phyloP scores from a whole-genome alignment of 2,329 filamentous ascomycete genomes.

The Fusarium musae region DNA sequence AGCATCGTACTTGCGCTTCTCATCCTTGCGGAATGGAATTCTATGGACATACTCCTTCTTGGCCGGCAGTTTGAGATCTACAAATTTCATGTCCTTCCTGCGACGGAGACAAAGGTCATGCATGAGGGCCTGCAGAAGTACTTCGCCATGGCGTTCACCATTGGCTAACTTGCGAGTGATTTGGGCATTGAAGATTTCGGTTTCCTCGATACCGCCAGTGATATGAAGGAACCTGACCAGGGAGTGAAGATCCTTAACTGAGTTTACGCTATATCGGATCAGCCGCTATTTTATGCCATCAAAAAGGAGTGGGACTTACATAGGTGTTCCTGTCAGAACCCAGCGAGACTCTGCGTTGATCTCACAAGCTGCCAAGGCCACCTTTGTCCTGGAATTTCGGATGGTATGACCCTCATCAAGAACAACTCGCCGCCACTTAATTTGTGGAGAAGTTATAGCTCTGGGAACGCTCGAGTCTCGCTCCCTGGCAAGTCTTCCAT shows the following conservation, averaged over 20 bases:
- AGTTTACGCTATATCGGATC: slow-evolving; percentile 70
- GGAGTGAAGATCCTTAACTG: slow-evolving; percentile 82
- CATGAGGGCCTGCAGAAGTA: slow-evolving; percentile 80
- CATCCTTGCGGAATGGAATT: slow-evolving; percentile 77
- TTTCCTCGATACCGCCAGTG: slow-evolving; percentile 77
- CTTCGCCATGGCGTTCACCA: slow-evolving; percentile 67
- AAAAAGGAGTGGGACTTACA: slow-evolving; percentile 58
- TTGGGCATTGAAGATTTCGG: slow-evolving; percentile 75
- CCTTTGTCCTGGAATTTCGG: slow-evolving; percentile 79
- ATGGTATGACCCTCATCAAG: slow-evolving; percentile 88
- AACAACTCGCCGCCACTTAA: slow-evolving; percentile 82
- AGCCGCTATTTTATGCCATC: slow-evolving; percentile 31
- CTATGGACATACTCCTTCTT: slow-evolving; percentile 82
- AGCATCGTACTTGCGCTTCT: slow-evolving; percentile 80
- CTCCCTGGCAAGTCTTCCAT: slow-evolving; percentile 79
- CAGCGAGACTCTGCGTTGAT: slow-evolving; percentile 79
- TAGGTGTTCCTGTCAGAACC: slow-evolving; percentile 84
- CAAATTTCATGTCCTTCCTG: slow-evolving; percentile 88
- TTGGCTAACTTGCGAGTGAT: slow-evolving; percentile 71
- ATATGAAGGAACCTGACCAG: slow-evolving; percentile 81
- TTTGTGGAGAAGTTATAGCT: slow-evolving; percentile 48
- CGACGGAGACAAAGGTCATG: slow-evolving; percentile 82
- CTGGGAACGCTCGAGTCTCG: slow-evolving; percentile 59
- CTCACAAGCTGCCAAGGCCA: slow-evolving; percentile 73
- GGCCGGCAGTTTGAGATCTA: slow-evolving; percentile 81